A percentile compares a stretch with the other conserved stretches of the same genome.
phyloP scores from a whole-genome alignment of 495 filamentous ascomycete genomes.

The Podospora pseudopauciseta region DNA sequence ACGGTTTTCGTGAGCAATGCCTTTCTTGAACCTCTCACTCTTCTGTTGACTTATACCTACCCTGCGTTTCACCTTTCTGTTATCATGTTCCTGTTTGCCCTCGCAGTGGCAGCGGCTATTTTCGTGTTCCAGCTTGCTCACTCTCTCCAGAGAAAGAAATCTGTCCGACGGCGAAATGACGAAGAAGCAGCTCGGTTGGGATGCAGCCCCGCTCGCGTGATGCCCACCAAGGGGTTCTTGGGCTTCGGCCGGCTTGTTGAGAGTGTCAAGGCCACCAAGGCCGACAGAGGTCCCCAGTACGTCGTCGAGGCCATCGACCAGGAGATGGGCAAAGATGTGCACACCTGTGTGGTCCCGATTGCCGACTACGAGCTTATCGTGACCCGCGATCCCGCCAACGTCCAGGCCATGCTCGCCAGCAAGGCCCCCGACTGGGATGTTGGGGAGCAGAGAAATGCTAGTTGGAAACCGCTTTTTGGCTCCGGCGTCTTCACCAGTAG shows the following conservation, averaged over 20 bases:
- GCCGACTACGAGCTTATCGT: conserved; percentile 37
- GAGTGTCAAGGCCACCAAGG: conserved; percentile 18
- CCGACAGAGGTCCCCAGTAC: conserved; percentile 20
- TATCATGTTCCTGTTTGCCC: background rate
- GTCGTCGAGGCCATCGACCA: conserved; percentile 23
- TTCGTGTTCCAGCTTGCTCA: background rate
- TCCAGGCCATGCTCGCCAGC: conserved; percentile 58
- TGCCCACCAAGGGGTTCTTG: conserved; percentile 23
- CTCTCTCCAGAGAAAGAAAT: background rate
- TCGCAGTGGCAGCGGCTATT: background rate
- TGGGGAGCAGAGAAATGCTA: conserved; percentile 43
- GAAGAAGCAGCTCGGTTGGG: conserved; percentile 2
- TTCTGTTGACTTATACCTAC: background rate
- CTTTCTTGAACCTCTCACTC: background rate
- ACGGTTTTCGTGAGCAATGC: background rate
- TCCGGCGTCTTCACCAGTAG: conserved; percentile 69
- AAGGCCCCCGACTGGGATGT: conserved; percentile 61
- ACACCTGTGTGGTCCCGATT: conserved; percentile 25
- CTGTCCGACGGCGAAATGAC: background rate
- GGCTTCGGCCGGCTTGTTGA: conserved; percentile 23
- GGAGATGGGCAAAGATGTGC: conserved; percentile 26
- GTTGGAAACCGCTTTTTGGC: conserved; percentile 57
- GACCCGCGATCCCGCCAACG: conserved; percentile 60
- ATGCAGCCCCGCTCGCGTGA: conserved; percentile 14
- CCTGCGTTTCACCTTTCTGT: background rate